Evolutionary conservation across 331 rosid species (phyloP), one percentile per base, ranked within the genome.

Genomic region (Cucumis variabilis): DNA sequence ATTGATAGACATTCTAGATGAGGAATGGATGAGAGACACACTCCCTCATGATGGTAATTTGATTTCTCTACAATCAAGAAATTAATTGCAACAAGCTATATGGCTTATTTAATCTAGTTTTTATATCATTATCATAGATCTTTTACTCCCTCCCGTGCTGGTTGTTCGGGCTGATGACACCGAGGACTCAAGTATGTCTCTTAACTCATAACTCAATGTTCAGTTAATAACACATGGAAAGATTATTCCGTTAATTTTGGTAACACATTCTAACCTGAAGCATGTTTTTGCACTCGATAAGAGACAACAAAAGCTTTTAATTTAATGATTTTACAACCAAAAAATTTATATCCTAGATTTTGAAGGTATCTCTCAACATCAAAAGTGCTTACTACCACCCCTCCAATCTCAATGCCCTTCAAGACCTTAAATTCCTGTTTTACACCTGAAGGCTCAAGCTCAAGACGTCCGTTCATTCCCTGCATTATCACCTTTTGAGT

Each of bases 11-110:
- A 20, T 85, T 74, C 70, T 85, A 33, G 88, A 85, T 73, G 88
- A 85, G 71, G 88, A 85, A 71, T 85, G 88, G 88, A 85, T 85
- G 88, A 85, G 88, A 72, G 88, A 85, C 88, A 85, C 88, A 25
- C 88, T 85, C 71, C 88, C 83, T 17, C 77, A 85, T 85, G 88
- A 85, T 72, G 88, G 88, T 85, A 72, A 48, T 50, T 72, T 72
- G 44, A 11, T 53, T 33, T 85, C 80, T 48, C 44, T 50, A 23
- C 7, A n/a, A 4, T 77, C 83, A 25, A 13, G 62, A 50, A 25
- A 50, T 24, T 4, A 51, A n/a, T 27, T 33, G 44, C 30, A 12
- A 33, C 30, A 55, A 72, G 23, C 48, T 20, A 24, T 67, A 17
- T 37, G 28, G n/a, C 23, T 66, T 68, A 84, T 65, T 30, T 84